phyloP scores from a whole-genome alignment of 495 filamentous ascomycete species.

The Elasticomyces elasticus region DNA sequence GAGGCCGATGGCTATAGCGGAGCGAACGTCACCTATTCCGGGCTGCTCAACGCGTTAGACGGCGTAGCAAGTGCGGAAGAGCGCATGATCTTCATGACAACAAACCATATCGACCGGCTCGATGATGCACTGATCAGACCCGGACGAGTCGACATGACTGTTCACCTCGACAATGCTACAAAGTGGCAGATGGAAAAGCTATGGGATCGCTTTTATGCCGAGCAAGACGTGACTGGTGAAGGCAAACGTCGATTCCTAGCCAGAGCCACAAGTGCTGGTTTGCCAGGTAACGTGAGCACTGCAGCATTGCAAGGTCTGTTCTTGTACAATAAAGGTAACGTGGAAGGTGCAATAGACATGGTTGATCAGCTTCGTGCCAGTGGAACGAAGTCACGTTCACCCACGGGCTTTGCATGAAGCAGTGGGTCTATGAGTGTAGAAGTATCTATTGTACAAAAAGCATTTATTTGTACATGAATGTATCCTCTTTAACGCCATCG shows the following conservation, averaged over 20 bases:
- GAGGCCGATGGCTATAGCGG: constrained; percentile 81
- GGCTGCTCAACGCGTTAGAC: constrained; percentile 84
- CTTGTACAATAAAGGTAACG: constrained; percentile 82
- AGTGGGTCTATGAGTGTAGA: constrained; percentile 2
- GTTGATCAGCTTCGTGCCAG: constrained; percentile 41
- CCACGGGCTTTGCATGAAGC: too few species aligned
- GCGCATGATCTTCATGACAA: constrained; percentile 86
- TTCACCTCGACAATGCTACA: constrained; percentile 79
- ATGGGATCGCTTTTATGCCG: constrained; percentile 92
- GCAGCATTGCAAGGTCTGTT: constrained; percentile 90
- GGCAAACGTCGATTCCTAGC: constrained; percentile 42
- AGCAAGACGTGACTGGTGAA: constrained; percentile 54
- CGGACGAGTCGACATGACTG: constrained; percentile 86
- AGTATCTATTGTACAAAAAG: not conserved
- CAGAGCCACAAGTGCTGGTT: constrained; percentile 41
- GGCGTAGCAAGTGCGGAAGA: constrained; percentile 94
- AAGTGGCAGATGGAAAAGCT: constrained; percentile 72
- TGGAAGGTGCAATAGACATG: constrained; percentile 77
- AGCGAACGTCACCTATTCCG: constrained; percentile 89
- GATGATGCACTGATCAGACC: constrained; percentile 85
- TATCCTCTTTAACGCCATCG: not conserved
- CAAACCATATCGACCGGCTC: constrained; percentile 82
- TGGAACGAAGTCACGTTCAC: not conserved
- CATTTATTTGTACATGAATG: not conserved
- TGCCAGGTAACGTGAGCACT: constrained; percentile 61